phyloP scores from a whole-genome alignment of 2,329 filamentous ascomycete genomes.

The Aspergillus fumigatiaffinis region DNA sequence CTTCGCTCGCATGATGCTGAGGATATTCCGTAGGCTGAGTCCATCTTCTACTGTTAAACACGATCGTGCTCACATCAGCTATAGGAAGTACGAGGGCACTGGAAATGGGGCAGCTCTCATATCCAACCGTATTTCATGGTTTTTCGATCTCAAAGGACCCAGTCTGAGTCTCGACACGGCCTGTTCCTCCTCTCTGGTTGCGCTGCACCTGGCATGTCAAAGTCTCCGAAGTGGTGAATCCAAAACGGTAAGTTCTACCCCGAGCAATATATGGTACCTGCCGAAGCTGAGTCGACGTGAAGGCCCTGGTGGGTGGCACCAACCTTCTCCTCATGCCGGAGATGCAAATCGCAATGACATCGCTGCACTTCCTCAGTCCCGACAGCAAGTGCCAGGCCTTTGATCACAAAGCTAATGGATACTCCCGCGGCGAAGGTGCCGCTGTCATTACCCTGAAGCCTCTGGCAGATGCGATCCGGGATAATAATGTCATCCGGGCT shows the following conservation, averaged over 20 bases:
- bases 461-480: conserved; percentile 43
- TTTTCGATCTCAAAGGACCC: conserved; percentile 25
- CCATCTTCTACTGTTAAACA: too few species aligned
- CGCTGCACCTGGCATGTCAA: conserved; percentile 26
- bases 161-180: conserved; percentile 28
- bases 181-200: conserved; percentile 25
- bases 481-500: conserved; percentile 38
- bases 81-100: conserved; percentile 7
- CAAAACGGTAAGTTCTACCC: neutral
- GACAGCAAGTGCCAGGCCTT: conserved; percentile 21
- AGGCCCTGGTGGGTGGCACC: too few species aligned
- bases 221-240: conserved; percentile 23
- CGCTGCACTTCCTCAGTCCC: too few species aligned
- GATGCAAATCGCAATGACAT: too few species aligned
- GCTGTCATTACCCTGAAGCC: conserved; percentile 47
- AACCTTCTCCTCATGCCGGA: too few species aligned
- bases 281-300: too few species aligned
- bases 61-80: too few species aligned
- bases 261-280: too few species aligned
- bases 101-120: conserved; percentile 25
- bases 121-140: conserved; percentile 27
- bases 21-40: too few species aligned
- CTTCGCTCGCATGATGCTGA: conserved; percentile 9
- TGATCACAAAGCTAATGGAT: conserved; percentile 48
- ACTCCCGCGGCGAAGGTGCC: conserved; percentile 48